Conservation (phyloP, 1,284 basidiomycete species). For the Hemileccinum hortonii region DNA sequence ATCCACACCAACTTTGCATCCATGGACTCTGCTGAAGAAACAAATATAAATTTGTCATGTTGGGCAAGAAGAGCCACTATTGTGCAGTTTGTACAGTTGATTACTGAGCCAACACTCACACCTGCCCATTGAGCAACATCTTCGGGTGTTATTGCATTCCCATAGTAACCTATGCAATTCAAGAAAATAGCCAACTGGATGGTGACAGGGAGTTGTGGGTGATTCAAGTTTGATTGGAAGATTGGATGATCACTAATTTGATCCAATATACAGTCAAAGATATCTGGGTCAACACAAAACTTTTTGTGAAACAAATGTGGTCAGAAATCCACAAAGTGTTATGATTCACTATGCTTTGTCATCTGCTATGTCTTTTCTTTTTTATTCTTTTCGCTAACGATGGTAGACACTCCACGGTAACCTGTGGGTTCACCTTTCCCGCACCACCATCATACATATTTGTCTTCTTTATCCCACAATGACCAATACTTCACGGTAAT, state of each 20-base stretch:
- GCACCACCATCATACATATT: too few species aligned
- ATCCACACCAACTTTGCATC: too few species aligned
- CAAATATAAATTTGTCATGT: too few species aligned
- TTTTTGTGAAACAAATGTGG: slow-evolving; percentile 1
- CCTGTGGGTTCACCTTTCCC: too few species aligned
- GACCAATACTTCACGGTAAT: too few species aligned
- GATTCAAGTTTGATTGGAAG: slow-evolving; percentile 19
- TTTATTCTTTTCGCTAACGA: too few species aligned
- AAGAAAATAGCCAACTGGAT: slow-evolving; percentile 29
- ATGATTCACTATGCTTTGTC: too few species aligned
- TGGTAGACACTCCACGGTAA: too few species aligned
- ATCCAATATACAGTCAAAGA: slow-evolving; percentile 2
- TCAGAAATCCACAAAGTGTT: background rate
- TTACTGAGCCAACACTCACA: slow-evolving; percentile 1
- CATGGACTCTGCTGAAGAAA: too few species aligned
- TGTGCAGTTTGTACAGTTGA: slow-evolving; percentile 11
- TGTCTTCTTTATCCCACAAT: too few species aligned
- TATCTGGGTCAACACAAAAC: background rate
- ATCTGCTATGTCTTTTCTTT: too few species aligned
- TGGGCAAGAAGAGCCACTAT: too few species aligned
- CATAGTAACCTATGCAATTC: background rate
- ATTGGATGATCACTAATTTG: background rate
- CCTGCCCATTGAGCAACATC: slow-evolving; percentile 35
- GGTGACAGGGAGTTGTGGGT: slow-evolving; percentile 34
- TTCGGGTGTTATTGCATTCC: background rate